Conservation (phyloP, 2,329 filamentous ascomycete genomes). For the Penicillium sp. region DNA sequence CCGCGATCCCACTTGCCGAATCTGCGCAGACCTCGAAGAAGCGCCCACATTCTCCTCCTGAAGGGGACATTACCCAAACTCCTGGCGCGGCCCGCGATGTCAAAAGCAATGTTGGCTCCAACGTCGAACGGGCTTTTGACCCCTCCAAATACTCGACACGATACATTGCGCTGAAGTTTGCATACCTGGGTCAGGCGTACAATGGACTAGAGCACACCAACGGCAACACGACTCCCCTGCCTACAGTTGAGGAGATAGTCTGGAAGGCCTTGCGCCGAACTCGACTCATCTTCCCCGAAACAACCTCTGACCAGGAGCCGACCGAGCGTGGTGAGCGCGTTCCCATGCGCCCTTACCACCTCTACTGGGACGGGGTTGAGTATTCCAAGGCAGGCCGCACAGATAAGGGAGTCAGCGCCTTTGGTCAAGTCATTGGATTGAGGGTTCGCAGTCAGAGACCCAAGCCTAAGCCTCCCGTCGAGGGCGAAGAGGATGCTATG, state of each 20-base stretch:
- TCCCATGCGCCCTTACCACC: slow-evolving; percentile 37
- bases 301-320: slow-evolving; percentile 42
- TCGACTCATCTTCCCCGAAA: slow-evolving; percentile 74
- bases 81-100: slow-evolving; percentile 29
- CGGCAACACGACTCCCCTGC: slow-evolving; percentile 66
- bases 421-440: slow-evolving; percentile 90
- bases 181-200: slow-evolving; percentile 88
- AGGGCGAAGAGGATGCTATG: slow-evolving; percentile 25
- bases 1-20: slow-evolving; percentile 19
- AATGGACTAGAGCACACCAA: slow-evolving; percentile 89
- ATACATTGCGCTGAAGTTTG: slow-evolving; percentile 86
- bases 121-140: slow-evolving; percentile 62
- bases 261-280: slow-evolving; percentile 88
- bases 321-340: slow-evolving; percentile 47
- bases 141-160: slow-evolving; percentile 79
- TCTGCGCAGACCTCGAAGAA: slow-evolving; percentile 16
- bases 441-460: slow-evolving; percentile 79
- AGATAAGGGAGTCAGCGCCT: slow-evolving; percentile 90
- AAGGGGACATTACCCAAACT: slow-evolving; percentile 27
- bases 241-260: slow-evolving; percentile 88
- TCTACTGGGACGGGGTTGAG: slow-evolving; percentile 82
- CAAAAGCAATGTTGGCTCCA: slow-evolving; percentile 35
- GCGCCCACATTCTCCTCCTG: slow-evolving; percentile 17
- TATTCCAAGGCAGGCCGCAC: slow-evolving; percentile 96
- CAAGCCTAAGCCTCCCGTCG: slow-evolving; percentile 33